Percentiles rank a stretch among this genome's conserved stretches.
Evolutionary conservation across 2,329 filamentous ascomycete genomes (phyloP).

Genomic region (Thielaviopsis populi): DNA sequence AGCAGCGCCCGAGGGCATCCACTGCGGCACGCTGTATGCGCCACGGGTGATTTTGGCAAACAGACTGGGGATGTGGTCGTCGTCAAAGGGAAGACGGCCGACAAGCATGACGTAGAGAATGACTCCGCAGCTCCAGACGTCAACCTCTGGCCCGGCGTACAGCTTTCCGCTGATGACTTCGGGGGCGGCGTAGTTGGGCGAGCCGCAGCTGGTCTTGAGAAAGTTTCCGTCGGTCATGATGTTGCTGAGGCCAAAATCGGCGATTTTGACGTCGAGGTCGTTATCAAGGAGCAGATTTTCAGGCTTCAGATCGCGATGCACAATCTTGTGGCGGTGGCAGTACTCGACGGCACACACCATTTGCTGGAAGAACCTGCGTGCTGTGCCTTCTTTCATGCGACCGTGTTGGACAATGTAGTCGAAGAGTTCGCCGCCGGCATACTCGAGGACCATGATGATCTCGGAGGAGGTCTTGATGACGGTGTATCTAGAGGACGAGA

Average conservation of each 20-base stretch:
- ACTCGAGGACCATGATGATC: conserved; percentile 99
- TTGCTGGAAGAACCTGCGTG: conserved; percentile 97
- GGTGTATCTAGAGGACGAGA: conserved; percentile 52
- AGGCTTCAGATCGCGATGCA: conserved; percentile 92
- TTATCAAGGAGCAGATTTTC: conserved; percentile 93
- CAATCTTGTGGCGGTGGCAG: conserved; percentile 96
- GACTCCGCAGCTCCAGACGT: conserved; percentile 94
- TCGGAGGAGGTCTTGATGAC: conserved; percentile 90
- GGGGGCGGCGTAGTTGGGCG: conserved; percentile 93
- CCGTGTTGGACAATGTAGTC: conserved; percentile 96
- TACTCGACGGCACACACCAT: conserved; percentile 98
- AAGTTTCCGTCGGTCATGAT: conserved; percentile 99
- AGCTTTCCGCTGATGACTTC: conserved; percentile 97
- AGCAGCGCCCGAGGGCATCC: conserved; percentile 73
- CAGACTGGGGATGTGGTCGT: conserved; percentile 92
- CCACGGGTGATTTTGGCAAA: conserved; percentile 97
- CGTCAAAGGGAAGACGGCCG: conserved; percentile 82
- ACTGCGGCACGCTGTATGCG: conserved; percentile 80
- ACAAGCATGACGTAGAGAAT: conserved; percentile 75
- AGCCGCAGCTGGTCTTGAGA: conserved; percentile 94
- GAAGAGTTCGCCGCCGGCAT: conserved; percentile 89
- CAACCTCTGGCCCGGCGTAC: conserved; percentile 92
- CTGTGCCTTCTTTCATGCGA: conserved; percentile 76
- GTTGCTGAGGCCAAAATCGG: conserved; percentile 95
- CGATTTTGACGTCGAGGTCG: conserved; percentile 96